These are phyloP conservation scores for Arachis stenosperma DNA, from an alignment of 306 rosid species.

Conservation along the genomic window DNA sequence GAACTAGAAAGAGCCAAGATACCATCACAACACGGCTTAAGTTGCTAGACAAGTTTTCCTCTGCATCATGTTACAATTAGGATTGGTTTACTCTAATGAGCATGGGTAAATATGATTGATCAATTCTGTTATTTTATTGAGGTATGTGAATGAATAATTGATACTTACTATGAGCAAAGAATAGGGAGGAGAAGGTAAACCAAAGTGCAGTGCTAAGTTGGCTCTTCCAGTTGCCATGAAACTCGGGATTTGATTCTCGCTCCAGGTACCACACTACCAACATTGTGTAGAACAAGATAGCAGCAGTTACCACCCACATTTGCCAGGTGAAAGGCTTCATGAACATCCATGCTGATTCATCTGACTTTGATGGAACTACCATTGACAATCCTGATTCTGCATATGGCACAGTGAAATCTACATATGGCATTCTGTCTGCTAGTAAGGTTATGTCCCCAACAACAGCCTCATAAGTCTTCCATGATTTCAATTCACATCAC, in stretches of 20 bases:
- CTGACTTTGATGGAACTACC: conserved; percentile 50
- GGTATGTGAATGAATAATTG: conserved; percentile 13
- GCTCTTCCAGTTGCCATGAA: conserved; percentile 54
- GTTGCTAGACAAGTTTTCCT: conserved; percentile 52
- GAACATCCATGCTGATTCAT: conserved; percentile 61
- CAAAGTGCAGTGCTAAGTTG: conserved; percentile 63
- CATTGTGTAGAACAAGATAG: conserved; percentile 61
- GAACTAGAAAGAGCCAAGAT: conserved; percentile 66
- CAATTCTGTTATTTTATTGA: conserved; percentile 1
- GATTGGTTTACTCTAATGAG: neutral
- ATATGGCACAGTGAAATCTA: conserved; percentile 73
- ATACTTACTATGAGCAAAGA: conserved; percentile 78
- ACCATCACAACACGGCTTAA: conserved; percentile 55
- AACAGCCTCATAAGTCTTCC: conserved; percentile 61
- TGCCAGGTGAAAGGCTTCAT: conserved; percentile 69
- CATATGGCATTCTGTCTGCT: conserved; percentile 49
- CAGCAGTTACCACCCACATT: conserved; percentile 56
- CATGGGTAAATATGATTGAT: neutral
- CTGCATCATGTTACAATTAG: conserved; percentile 41
- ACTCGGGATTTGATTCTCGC: conserved; percentile 53
- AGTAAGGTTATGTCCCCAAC: conserved; percentile 69
- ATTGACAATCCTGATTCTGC: conserved; percentile 68
- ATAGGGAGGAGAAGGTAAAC: conserved; percentile 74
- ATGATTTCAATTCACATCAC: conserved; percentile 36
- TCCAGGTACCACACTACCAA: conserved; percentile 64